Evolutionary conservation across 768 basidiomycete species (phyloP), one percentile per base, ranked within the genome.

Genomic region (Piloderma croceum): DNA sequence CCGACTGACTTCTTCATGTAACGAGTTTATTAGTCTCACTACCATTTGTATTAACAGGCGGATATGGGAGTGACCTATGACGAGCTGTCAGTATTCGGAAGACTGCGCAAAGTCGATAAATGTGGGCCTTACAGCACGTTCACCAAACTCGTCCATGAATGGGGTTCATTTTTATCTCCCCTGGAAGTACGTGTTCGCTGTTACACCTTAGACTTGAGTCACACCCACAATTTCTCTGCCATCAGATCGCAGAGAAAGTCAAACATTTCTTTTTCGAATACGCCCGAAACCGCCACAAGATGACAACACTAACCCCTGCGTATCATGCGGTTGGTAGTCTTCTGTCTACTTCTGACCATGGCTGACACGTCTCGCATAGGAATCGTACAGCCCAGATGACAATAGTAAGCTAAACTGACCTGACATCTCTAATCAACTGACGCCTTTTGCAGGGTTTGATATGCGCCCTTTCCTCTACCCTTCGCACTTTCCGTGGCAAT

Each of bases 61-160:
- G 94, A 98, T 54, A 98, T 98, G 94, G 94, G 94, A 7, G 98
- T 98, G 96, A 96, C 94, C 1, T 98, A 97, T 56, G 87, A 97
- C 50, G 96, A 98, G 51, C 71, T 99, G 15, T 93, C 90, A 9
- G 78, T 90, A 15, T 94, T 92, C 51, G 96, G 94, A 19, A 73
- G 93, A 21, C 72, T 99, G 19, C 79, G 96, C 38, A 98, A 99
- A 64, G 77, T 94, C 29, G 92, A 96, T 53, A 98, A 98, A 66
- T 92, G 90, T 58, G 96, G 96, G 3, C 94, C 96, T 2, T 98
- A 93, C 64, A 89, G 89, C 69, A 97, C 85, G 70, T 99, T 94
- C 58, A 93, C 90, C 24, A 97, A 97, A 64, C 71, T 99, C 31
- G 72, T 91, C 2, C 85, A 90, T 49, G 88, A 96, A 59, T 98